Base-by-base conservation (phyloP, 2,329 filamentous ascomycete species). In the Endoconidiophora laricicola region DNA sequence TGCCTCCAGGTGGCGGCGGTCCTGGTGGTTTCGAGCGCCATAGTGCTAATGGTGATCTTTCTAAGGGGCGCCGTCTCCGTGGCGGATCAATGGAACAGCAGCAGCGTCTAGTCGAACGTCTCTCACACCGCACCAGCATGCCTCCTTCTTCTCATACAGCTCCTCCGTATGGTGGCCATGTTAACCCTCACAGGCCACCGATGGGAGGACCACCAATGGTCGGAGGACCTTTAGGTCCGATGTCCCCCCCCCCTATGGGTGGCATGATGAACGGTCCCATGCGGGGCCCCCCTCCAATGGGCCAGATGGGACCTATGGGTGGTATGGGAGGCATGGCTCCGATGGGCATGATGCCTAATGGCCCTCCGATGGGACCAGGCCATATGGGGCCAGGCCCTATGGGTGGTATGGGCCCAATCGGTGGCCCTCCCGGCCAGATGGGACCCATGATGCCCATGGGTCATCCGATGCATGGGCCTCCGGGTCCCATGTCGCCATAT, bases 121-220 rank as follows among this genome's bases (percentile, higher is more conserved):
- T 46, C 24, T 38, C 23, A 10, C 29, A 41, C 26, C 47, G 52
- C 16, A 53, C 44, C 36, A 53, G 52, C 18, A 49, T 53, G 44
- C 52, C 52, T 24, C 52, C 52, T 29, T 47, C 52, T 12, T 44
- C 52, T n/a, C 43, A 36, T 12, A 49, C 47, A 6, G 52, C 52
- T 6, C 52, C 52, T 4, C 39, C 44, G 16, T 53, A 46, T 24
- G 51, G 51, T 12, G 44, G 39, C 26, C 47, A 41, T 20, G 33
- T 44, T n/a, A 49, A 37, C 22, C 36, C 43, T 6, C 43, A 46
- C 42, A 47, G 43, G 24, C 44, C 43, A 23, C 44, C 40, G n/a
- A 43, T 40, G 36, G 51, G 46, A 23, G 50, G 45, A 1, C 46
- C 45, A 23, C 46, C 41, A 6, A 52, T 52, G 46, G 41, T 40